Evolutionary conservation across 1,284 basidiomycete genomes (phyloP).

Genomic region (Ceratorhiza oryzae-sativae): DNA sequence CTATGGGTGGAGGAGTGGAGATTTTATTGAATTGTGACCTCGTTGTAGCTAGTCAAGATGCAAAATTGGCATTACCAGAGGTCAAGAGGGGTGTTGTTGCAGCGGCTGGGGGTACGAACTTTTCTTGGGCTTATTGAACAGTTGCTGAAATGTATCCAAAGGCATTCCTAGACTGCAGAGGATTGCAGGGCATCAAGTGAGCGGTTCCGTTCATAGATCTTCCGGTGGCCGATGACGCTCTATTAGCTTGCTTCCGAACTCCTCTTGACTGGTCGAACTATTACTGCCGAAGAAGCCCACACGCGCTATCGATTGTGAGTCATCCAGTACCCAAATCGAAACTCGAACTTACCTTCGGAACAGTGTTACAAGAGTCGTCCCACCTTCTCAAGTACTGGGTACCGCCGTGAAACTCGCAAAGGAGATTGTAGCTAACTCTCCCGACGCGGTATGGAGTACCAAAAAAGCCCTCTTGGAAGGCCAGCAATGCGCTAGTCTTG

Average conservation of each 20-base stretch:
- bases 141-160: background rate
- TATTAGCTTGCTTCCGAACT: conserved; percentile 76
- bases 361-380: conserved; percentile 75
- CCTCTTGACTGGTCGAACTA: conserved; percentile 71
- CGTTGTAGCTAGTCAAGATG: conserved; percentile 74
- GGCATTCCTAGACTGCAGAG: conserved; percentile 65
- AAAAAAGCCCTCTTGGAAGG: conserved; percentile 71
- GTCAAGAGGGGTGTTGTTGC: conserved; percentile 82
- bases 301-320: conserved; percentile 77
- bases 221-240: conserved; percentile 2
- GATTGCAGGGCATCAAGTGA: conserved; percentile 73
- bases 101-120: conserved; percentile 70
- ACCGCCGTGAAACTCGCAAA: conserved; percentile 71
- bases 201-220: background rate
- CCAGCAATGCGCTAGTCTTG: conserved; percentile 60
- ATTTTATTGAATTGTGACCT: conserved; percentile 83
- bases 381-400: conserved; percentile 61
- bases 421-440: conserved; percentile 71
- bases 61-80: conserved; percentile 80
- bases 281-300: conserved; percentile 73
- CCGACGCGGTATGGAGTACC: conserved; percentile 80
- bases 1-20: conserved; percentile 83
- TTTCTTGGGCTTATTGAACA: conserved; percentile 42
- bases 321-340: background rate
- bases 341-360: background rate